phyloP scores from a whole-genome alignment of 176 grass and related monocot genomes.

The Aegilops speltoides region DNA sequence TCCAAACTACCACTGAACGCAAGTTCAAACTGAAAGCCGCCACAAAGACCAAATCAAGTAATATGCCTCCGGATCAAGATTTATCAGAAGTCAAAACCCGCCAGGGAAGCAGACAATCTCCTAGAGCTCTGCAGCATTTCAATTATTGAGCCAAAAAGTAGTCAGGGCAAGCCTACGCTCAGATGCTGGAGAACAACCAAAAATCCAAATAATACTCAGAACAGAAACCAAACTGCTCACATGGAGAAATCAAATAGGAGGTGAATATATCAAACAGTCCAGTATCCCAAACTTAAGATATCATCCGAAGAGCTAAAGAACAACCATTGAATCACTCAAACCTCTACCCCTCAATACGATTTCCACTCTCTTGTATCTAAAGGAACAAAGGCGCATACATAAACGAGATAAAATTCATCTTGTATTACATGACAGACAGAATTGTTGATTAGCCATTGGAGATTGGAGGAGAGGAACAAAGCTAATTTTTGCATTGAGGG shows the following conservation, averaged over 20 bases:
- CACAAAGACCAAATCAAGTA: neutral
- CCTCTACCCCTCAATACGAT: neutral
- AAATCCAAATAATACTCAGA: neutral
- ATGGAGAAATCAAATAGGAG: neutral
- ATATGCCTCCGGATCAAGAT: too few species aligned
- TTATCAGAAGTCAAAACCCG: neutral
- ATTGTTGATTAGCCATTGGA: neutral
- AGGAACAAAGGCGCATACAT: neutral
- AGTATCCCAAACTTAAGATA: neutral
- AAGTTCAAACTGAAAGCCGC: neutral
- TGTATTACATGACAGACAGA: neutral
- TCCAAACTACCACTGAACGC: neutral
- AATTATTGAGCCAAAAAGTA: neutral
- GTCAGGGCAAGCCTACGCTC: too few species aligned
- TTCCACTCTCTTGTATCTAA: neutral
- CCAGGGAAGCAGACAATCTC: neutral
- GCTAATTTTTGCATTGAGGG: neutral
- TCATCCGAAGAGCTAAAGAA: neutral
- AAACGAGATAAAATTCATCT: slow-evolving; percentile 16
- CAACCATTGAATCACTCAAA: neutral
- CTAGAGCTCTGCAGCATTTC: neutral
- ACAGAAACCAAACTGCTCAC: neutral
- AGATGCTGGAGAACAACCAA: too few species aligned
- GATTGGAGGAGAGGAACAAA: neutral
- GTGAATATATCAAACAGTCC: neutral